A percentile compares a stretch with the other conserved stretches of the same genome.
Conservation (phyloP, 2,329 filamentous ascomycete genomes). For the Aspergillus ochraceoroseus region DNA sequence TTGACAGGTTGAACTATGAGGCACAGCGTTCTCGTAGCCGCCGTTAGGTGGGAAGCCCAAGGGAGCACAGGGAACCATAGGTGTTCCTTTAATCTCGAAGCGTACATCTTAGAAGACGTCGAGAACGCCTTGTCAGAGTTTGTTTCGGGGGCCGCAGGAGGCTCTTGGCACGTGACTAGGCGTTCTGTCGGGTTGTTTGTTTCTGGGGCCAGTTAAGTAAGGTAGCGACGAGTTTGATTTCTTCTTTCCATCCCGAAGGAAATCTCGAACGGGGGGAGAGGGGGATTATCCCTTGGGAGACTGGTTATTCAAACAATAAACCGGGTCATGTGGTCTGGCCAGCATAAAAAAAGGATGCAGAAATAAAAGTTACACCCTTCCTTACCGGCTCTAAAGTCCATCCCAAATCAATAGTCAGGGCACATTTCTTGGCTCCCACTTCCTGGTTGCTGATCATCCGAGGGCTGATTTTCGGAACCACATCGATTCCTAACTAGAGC, state of each 20-base stretch:
- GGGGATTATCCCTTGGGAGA: no score
- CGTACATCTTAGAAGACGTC: slow-evolving; percentile 2
- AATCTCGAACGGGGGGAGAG: neutral
- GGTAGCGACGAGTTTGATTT: neutral
- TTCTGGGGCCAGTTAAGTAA: neutral
- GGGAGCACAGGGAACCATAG: slow-evolving; percentile 8
- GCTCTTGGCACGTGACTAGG: slow-evolving; percentile 6
- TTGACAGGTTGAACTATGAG: slow-evolving; percentile 9
- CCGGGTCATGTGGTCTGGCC: slow-evolving; percentile 10
- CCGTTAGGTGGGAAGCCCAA: slow-evolving; percentile 3
- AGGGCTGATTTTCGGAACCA: slow-evolving; percentile 28
- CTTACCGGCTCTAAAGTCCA: slow-evolving; percentile 4
- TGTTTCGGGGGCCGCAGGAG: slow-evolving; percentile 13
- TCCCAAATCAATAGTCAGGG: slow-evolving; percentile 20
- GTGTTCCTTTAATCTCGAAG: slow-evolving; percentile 8
- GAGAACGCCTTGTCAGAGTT: slow-evolving; percentile 12
- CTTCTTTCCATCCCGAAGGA: neutral
- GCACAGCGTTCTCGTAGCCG: slow-evolving; percentile 7
- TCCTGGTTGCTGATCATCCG: slow-evolving; percentile 33
- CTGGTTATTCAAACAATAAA: no score
- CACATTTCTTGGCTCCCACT: slow-evolving; percentile 23
- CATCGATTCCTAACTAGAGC: slow-evolving; percentile 21
- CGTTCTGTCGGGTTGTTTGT: neutral
- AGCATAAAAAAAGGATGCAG: slow-evolving; percentile 4
- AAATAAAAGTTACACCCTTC: slow-evolving; percentile 9